Evolutionary conservation across 2,329 filamentous ascomycete genomes (phyloP).

Genomic region (Pestalotiopsis sp.): DNA sequence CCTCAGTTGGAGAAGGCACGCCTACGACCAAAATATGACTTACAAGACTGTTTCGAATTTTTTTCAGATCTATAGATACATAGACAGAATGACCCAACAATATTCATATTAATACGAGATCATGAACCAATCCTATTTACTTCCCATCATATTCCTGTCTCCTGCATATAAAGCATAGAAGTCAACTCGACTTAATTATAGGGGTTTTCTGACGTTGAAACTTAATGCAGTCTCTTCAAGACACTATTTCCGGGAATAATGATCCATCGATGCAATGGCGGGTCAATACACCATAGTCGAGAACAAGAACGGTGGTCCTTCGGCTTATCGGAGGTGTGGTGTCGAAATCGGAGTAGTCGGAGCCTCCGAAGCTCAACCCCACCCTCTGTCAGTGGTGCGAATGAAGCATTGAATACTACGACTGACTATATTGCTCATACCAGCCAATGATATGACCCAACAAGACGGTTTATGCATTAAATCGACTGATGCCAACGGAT

Average conservation of each 20-base stretch:
- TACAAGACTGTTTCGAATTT: not conserved
- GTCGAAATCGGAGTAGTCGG: not conserved
- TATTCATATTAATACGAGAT: not conserved
- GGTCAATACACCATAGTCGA: not conserved
- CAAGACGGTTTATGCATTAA: not conserved
- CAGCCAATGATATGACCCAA: not conserved
- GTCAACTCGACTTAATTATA: too few relatives aligned
- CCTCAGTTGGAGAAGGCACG: not conserved
- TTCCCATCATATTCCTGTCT: not conserved
- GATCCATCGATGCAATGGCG: not conserved
- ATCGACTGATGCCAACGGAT: not conserved
- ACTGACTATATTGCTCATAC: not conserved
- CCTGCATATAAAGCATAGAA: too few relatives aligned
- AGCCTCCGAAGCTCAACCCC: conserved; percentile 3
- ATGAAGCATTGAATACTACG: not conserved
- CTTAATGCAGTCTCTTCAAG: too few relatives aligned
- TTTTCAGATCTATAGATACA: not conserved
- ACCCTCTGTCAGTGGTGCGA: not conserved
- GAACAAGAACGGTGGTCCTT: not conserved
- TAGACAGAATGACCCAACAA: not conserved
- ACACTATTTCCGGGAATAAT: not conserved
- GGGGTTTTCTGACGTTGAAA: too few relatives aligned
- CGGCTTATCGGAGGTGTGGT: not conserved
- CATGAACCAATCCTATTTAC: not conserved
- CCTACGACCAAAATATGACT: not conserved